Percentiles rank a stretch among this genome's conserved stretches.
phyloP scores from a whole-genome alignment of 306 rosid genomes.

The Cucumis hystrix region DNA sequence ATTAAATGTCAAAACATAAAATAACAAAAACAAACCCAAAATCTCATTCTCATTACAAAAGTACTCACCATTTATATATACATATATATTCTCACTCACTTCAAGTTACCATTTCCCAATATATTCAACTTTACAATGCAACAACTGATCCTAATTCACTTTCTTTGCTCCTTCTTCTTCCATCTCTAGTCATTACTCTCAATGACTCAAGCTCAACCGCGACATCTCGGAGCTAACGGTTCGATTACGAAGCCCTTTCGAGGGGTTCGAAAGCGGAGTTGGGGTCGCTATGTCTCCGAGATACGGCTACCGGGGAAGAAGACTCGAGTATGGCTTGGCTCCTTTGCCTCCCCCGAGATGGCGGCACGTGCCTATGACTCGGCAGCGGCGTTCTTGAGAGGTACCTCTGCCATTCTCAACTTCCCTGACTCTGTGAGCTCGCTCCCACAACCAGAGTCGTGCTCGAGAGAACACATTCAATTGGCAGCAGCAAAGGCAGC shows the following conservation, averaged over 20 bases:
- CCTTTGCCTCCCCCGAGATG: slow-evolving; percentile 35
- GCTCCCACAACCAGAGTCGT: slow-evolving; percentile 31
- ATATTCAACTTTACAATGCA: background rate
- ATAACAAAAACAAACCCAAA: background rate
- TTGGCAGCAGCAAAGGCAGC: slow-evolving; percentile 47
- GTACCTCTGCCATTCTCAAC: slow-evolving; percentile 28
- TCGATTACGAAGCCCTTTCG: background rate
- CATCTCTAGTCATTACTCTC: background rate
- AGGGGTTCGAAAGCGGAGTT: slow-evolving; percentile 35
- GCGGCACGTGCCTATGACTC: slow-evolving; percentile 48
- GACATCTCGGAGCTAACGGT: background rate
- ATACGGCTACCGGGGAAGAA: slow-evolving; percentile 34
- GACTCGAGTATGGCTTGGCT: slow-evolving; percentile 37
- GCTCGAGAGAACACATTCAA: slow-evolving; percentile 28
- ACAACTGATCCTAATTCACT: background rate
- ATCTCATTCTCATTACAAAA: background rate
- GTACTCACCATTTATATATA: background rate
- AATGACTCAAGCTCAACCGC: background rate
- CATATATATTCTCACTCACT: background rate
- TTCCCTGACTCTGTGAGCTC: slow-evolving; percentile 23
- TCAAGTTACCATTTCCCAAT: background rate
- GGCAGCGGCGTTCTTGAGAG: slow-evolving; percentile 36
- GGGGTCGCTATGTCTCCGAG: slow-evolving; percentile 49
- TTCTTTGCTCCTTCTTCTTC: background rate
- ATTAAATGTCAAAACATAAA: background rate